phyloP scores from a whole-genome alignment of 768 basidiomycete species.

The Tephrocybe rancida region DNA sequence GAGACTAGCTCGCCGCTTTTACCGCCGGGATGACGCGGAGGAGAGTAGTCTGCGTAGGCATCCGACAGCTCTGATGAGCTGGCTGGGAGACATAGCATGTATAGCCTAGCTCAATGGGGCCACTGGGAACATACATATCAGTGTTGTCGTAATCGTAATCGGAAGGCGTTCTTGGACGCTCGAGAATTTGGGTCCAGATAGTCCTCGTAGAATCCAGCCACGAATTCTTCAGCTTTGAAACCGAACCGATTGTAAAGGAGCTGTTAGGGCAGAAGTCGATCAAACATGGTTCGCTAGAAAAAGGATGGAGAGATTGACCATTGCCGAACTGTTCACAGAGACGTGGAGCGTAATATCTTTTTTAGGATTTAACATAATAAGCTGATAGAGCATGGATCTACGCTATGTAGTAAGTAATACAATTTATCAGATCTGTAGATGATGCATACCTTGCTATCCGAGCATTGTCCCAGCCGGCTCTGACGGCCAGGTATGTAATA shows the following conservation, averaged over 20 bases:
- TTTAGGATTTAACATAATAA: slow-evolving; percentile 69
- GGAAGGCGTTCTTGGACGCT: slow-evolving; percentile 80
- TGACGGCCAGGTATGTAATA: slow-evolving; percentile 81
- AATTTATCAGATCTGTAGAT: slow-evolving; percentile 10
- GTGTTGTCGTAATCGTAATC: slow-evolving; percentile 67
- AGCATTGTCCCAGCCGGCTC: slow-evolving; percentile 78
- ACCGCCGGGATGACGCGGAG: not conserved
- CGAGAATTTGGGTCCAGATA: slow-evolving; percentile 73
- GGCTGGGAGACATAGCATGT: not conserved
- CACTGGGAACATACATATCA: slow-evolving; percentile 14
- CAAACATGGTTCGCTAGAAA: slow-evolving; percentile 1
- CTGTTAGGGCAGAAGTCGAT: slow-evolving; percentile 33
- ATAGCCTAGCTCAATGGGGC: not conserved
- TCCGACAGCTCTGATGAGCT: not conserved
- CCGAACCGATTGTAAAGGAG: slow-evolving; percentile 84
- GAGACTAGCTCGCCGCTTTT: not conserved
- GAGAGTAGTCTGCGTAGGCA: not conserved
- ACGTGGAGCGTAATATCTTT: slow-evolving; percentile 85
- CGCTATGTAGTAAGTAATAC: slow-evolving; percentile 8
- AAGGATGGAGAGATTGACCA: slow-evolving; percentile 53
- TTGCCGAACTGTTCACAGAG: slow-evolving; percentile 78
- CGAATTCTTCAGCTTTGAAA: slow-evolving; percentile 86
- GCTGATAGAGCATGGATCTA: slow-evolving; percentile 79
- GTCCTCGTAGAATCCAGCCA: slow-evolving; percentile 79
- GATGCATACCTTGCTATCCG: slow-evolving; percentile 69